Base-by-base conservation (phyloP, 192 early-diverging fungal species). In the Backusella mclennaniae region DNA sequence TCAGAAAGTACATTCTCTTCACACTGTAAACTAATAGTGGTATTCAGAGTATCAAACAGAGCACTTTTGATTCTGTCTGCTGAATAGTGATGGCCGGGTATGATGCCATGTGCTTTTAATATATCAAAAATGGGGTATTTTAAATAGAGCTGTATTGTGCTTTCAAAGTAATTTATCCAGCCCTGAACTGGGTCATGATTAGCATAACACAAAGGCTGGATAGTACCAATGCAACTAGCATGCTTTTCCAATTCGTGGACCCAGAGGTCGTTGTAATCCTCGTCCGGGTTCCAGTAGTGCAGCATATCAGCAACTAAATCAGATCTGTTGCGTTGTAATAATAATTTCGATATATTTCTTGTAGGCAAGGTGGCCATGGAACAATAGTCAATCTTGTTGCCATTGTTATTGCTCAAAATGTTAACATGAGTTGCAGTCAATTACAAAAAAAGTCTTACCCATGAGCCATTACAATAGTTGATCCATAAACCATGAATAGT, bases 401-500 rank as follows among this genome's bases (percentile, higher is more conserved):
- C 9, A 26, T 26, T 59, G 23, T 26, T 26, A 26, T 26, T 26
- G 2, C 3, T 63, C 26, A 26, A 21, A 52, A 26, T 4, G 26
- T 29, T 0, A 26, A 3, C 3, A 59, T 19, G 19, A 29, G 3
- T 59, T 7, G 14, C 33, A 44, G 42, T 44, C 15, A 14, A 12
- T 63, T 63, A 26, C 2, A 39, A 39, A 26, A 39, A 4, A 63
- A 6, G 12, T 49, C 46, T 63, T 63, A 63, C 56, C 56, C 21
- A 63, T 63, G 56, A 63, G 26, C 56, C 56, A 63, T 63, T 63
- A 12, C 56, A 63, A 63, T 63, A 63, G 23, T 63, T 63, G n/a
- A 63, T 63, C 56, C 56, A 63, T 63, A 63, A 12, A 5, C 56
- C 56, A 29, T 63, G 56, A 29, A 63, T 63, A 63, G 56, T 29